Evolutionary conservation across 495 filamentous ascomycete species (phyloP).

Genomic region (Penicillium alfredii): DNA sequence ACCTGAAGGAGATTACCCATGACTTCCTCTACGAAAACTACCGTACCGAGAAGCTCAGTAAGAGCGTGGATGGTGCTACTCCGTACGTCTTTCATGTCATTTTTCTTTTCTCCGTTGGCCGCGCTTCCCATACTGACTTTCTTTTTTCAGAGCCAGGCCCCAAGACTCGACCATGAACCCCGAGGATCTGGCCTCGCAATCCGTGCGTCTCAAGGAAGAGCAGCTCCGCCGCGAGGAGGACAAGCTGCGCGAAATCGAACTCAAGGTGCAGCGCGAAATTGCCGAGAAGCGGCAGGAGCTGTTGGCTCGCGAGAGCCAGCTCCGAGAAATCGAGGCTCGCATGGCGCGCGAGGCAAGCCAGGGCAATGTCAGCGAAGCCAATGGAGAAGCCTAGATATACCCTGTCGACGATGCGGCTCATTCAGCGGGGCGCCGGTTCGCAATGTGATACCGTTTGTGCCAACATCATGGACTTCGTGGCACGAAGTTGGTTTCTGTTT

Average conservation of each 20-base stretch:
- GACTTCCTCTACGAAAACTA: conserved; percentile 99
- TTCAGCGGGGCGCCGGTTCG: conserved; percentile 31
- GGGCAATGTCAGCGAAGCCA: conserved; percentile 35
- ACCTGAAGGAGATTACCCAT: conserved; percentile 98
- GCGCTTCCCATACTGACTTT: too few species aligned
- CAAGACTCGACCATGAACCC: conserved; percentile 89
- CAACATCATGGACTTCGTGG: conserved; percentile 39
- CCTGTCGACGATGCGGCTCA: conserved; percentile 27
- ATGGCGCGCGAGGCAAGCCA: conserved; percentile 65
- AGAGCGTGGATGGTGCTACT: conserved; percentile 89
- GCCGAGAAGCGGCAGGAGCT: conserved; percentile 99
- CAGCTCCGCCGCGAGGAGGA: conserved; percentile 98
- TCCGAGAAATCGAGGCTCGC: conserved; percentile 86
- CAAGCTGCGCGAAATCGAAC: conserved; percentile 97
- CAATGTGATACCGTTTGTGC: conserved; percentile 36
- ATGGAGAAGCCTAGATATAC: conserved; percentile 44
- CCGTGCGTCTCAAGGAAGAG: conserved; percentile 97
- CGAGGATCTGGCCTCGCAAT: conserved; percentile 93
- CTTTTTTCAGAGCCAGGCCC: conserved; percentile 22
- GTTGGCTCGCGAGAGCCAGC: conserved; percentile 92
- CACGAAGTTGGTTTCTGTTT: conserved; percentile 37
- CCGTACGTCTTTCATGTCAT: conserved; percentile 69
- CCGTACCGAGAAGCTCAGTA: conserved; percentile 99
- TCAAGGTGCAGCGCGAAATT: conserved; percentile 99
- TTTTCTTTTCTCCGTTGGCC: too few species aligned